phyloP scores from a whole-genome alignment of 2,329 filamentous ascomycete species.

The Sporothrix schenckii region DNA sequence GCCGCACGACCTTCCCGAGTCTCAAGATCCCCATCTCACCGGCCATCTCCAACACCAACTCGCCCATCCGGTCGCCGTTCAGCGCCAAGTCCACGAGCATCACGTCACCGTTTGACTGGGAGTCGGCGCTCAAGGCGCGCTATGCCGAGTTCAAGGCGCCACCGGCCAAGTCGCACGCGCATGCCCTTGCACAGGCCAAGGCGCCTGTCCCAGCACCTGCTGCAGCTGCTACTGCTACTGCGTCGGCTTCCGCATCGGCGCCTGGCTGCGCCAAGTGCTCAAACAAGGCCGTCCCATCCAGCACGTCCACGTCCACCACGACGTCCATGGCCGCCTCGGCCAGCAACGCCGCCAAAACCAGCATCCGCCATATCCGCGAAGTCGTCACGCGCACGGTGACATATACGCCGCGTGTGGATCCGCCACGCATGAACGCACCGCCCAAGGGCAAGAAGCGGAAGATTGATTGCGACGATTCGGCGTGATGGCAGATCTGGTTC shows the following conservation, averaged over 20 bases:
- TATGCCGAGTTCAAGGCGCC: slow-evolving; percentile 60
- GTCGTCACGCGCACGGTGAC: slow-evolving; percentile 94
- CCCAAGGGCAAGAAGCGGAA: slow-evolving; percentile 93
- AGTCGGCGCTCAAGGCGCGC: slow-evolving; percentile 67
- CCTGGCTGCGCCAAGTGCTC: slow-evolving; percentile 33
- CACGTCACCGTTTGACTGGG: slow-evolving; percentile 78
- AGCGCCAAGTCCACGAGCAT: slow-evolving; percentile 59
- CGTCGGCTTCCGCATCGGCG: background rate
- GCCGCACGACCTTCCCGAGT: slow-evolving; percentile 63
- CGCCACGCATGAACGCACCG: slow-evolving; percentile 72
- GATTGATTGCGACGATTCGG: slow-evolving; percentile 47
- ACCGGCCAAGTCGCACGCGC: slow-evolving; percentile 32
- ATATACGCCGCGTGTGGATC: slow-evolving; percentile 71
- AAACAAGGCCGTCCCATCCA: slow-evolving; percentile 31
- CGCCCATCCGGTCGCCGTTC: slow-evolving; percentile 76
- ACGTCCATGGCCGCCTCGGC: slow-evolving; percentile 1
- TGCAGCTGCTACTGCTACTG: too few relatives aligned
- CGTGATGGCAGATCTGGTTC: background rate
- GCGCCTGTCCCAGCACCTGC: background rate
- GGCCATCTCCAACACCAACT: slow-evolving; percentile 61
- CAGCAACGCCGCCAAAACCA: slow-evolving; percentile 50
- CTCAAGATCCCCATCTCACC: slow-evolving; percentile 80
- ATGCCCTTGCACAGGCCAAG: slow-evolving; percentile 25
- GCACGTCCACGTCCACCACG: slow-evolving; percentile 42
- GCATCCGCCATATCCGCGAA: slow-evolving; percentile 74